These are phyloP conservation scores for Phylloporus arenicola DNA, from an alignment of 768 basidiomycete species.

Conservation along the genomic window DNA sequence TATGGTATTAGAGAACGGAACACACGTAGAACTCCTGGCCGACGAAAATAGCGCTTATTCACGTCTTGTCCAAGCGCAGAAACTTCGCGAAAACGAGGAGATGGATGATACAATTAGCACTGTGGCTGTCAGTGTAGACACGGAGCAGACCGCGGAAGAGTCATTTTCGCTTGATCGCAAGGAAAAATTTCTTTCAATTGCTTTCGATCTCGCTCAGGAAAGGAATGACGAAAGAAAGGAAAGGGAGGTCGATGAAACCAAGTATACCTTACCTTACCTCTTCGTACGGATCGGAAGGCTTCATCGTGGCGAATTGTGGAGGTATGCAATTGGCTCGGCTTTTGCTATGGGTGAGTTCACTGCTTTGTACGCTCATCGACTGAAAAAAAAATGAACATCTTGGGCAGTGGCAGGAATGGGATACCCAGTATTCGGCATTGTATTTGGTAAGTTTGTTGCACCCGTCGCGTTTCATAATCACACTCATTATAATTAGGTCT, in stretches of 20 bases:
- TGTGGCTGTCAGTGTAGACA: constrained; percentile 9
- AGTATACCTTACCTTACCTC: no score
- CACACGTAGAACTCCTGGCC: constrained; percentile 67
- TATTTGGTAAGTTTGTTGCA: no score
- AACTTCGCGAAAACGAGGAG: constrained; percentile 50
- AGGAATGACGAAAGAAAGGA: constrained; percentile 32
- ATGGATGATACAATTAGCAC: constrained; percentile 25
- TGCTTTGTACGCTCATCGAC: not conserved
- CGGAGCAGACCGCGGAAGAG: no score
- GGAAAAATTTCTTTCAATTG: constrained; percentile 45
- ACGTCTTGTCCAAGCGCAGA: no score
- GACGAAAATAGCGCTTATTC: constrained; percentile 81
- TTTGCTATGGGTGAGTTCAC: no score
- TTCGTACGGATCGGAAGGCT: no score
- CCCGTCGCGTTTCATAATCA: no score
- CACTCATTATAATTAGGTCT: no score
- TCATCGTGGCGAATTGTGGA: no score
- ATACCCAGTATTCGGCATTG: constrained; percentile 68
- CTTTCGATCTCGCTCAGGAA: constrained; percentile 62
- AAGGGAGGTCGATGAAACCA: constrained; percentile 29
- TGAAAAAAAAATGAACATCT: constrained; percentile 37
- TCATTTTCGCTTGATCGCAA: no score
- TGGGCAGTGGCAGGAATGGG: constrained; percentile 50
- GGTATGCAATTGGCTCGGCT: no score
- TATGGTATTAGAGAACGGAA: no score